phyloP scores from a whole-genome alignment of 1,284 basidiomycete species.

The Ceratobasidium theobromae region DNA sequence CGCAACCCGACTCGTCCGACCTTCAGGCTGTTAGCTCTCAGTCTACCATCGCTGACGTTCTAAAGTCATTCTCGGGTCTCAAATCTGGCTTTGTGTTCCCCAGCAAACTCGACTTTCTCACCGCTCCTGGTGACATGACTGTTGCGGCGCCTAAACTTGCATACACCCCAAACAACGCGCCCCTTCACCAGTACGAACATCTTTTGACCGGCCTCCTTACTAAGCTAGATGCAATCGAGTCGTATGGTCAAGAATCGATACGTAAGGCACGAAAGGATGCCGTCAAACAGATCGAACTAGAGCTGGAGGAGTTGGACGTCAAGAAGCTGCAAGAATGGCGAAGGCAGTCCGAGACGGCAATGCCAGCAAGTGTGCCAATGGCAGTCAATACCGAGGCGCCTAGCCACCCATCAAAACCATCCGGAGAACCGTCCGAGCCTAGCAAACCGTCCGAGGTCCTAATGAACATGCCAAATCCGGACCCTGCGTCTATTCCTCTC shows the following conservation, averaged over 20 bases:
- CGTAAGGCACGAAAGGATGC: conserved; percentile 59
- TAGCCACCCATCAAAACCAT: not conserved
- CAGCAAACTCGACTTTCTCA: conserved; percentile 31
- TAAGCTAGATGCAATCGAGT: conserved; percentile 66
- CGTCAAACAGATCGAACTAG: conserved; percentile 63
- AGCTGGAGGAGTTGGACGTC: conserved; percentile 55
- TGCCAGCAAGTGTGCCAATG: not conserved
- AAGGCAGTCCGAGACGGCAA: not conserved
- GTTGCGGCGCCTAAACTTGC: conserved; percentile 42
- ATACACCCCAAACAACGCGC: conserved; percentile 57
- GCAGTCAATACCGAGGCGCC: not conserved
- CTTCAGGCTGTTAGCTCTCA: not conserved
- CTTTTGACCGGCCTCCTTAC: conserved; percentile 62
- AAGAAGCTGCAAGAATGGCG: conserved; percentile 45
- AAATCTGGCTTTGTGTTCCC: conserved; percentile 33
- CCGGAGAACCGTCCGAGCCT: not conserved
- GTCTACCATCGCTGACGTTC: not conserved
- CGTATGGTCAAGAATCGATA: conserved; percentile 59
- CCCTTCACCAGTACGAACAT: conserved; percentile 61
- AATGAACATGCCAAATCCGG: too few relatives aligned
- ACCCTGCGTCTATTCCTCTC: conserved; percentile 19
- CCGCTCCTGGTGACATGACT: not conserved
- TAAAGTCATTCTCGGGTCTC: conserved; percentile 24
- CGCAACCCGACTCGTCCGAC: not conserved
- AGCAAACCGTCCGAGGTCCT: too few relatives aligned